A percentile compares a stretch with the other conserved stretches of the same genome.
These are phyloP conservation scores for Mortierella sp. DNA, from an alignment of 371 early-diverging fungal genomes.

Conservation along the genomic window DNA sequence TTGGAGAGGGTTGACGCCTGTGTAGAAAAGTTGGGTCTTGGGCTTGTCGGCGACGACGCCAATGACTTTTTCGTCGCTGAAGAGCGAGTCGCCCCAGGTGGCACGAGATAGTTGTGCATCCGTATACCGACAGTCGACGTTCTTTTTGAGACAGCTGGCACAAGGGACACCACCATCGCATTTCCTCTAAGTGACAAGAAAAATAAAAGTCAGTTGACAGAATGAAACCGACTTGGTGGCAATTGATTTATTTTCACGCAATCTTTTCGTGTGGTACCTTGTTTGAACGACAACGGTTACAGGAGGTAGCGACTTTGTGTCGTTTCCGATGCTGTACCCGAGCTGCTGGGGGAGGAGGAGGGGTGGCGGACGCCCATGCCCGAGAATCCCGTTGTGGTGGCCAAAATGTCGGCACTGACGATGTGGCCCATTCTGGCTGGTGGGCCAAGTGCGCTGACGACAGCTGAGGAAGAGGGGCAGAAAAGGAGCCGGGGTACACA, in stretches of 20 bases:
- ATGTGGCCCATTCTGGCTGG: not conserved
- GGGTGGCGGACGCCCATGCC: not conserved
- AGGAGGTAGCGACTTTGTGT: constrained; percentile 54
- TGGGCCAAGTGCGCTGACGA: not conserved
- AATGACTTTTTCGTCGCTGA: constrained; percentile 42
- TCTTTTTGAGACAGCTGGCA: constrained; percentile 41
- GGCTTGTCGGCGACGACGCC: constrained; percentile 40
- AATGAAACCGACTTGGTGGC: constrained; percentile 3
- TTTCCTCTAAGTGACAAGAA: constrained; percentile 27
- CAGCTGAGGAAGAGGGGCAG: not conserved
- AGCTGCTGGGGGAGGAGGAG: not conserved
- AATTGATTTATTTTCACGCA: not conserved
- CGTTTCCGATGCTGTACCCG: constrained; percentile 33
- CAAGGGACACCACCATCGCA: constrained; percentile 53
- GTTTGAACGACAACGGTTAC: constrained; percentile 52
- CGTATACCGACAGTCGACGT: constrained; percentile 45
- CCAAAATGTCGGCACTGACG: not conserved
- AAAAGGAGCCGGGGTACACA: not conserved
- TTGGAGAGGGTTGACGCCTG: not conserved
- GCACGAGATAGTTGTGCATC: constrained; percentile 52
- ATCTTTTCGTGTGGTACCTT: constrained; percentile 22
- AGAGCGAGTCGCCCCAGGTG: constrained; percentile 45
- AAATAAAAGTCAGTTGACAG: not conserved
- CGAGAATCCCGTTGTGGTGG: not conserved
- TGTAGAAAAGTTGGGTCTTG: constrained; percentile 11